These are phyloP conservation scores for Tausonia pullulans DNA, from an alignment of 1,284 basidiomycete genomes.

Conservation along the genomic window DNA sequence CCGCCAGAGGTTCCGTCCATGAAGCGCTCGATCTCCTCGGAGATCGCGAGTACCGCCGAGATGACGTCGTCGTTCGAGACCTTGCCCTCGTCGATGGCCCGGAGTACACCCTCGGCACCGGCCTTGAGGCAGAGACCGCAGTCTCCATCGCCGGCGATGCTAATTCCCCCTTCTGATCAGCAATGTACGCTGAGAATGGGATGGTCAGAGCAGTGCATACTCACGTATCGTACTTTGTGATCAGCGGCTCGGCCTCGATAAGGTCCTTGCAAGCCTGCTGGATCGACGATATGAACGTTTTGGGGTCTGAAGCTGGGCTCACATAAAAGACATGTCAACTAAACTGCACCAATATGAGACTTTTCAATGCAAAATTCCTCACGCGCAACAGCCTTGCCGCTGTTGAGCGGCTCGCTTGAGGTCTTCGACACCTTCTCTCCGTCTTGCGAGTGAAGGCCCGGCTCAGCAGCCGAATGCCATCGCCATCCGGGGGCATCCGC, in stretches of 20 bases:
- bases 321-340: not conserved
- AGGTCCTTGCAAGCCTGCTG: conserved; percentile 56
- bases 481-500: conserved; percentile 72
- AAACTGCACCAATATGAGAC: not conserved
- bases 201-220: not conserved
- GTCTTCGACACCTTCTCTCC: conserved; percentile 19
- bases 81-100: conserved; percentile 30
- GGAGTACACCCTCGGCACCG: conserved; percentile 41
- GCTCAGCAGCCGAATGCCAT: conserved; percentile 44
- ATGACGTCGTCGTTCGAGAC: conserved; percentile 54
- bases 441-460: conserved; percentile 23
- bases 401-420: conserved; percentile 15
- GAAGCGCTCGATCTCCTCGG: conserved; percentile 53
- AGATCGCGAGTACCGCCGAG: conserved; percentile 52
- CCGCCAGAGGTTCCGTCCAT: conserved; percentile 75
- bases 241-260: conserved; percentile 68
- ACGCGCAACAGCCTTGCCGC: conserved; percentile 28
- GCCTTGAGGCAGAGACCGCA: conserved; percentile 77
- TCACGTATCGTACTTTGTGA: conserved; percentile 72
- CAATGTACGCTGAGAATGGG: too few species aligned
- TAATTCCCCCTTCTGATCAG: not conserved
- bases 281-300: conserved; percentile 47
- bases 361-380: conserved; percentile 6
- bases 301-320: not conserved
- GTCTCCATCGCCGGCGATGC: conserved; percentile 39